Evolutionary conservation across 2,329 filamentous ascomycete genomes (phyloP).

Genomic region (Trichoderma arundinaceum): DNA sequence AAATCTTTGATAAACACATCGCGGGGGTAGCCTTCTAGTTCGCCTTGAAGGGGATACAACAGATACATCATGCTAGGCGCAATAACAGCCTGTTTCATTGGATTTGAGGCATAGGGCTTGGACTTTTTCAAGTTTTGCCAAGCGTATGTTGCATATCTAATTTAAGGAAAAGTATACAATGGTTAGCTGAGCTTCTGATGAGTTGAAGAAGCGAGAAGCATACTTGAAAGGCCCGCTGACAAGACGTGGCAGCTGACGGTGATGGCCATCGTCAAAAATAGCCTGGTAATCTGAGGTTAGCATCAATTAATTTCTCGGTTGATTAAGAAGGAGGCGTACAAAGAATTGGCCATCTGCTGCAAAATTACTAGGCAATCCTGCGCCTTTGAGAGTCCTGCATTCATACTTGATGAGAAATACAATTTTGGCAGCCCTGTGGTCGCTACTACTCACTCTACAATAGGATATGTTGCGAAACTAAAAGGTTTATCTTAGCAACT

Average conservation of each 20-base stretch:
- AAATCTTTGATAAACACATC: constrained; percentile 30
- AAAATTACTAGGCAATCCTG: constrained; percentile 26
- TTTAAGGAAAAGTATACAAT: background rate
- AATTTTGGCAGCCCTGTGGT: background rate
- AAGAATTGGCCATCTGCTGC: constrained; percentile 31
- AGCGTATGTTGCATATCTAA: constrained; percentile 28
- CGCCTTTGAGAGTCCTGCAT: constrained; percentile 30
- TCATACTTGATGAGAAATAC: background rate
- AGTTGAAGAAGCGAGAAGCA: background rate
- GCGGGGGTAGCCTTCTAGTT: constrained; percentile 30
- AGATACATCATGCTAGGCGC: constrained; percentile 31
- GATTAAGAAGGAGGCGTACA: background rate
- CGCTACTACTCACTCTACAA: constrained; percentile 25
- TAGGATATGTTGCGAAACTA: constrained; percentile 32
- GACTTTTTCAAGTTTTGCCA: constrained; percentile 29
- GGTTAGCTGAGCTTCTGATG: background rate
- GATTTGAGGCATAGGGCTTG: constrained; percentile 21
- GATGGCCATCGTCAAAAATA: constrained; percentile 31
- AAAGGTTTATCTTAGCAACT: background rate
- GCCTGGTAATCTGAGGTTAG: constrained; percentile 8
- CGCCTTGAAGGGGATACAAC: constrained; percentile 23
- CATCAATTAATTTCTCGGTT: background rate
- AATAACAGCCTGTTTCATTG: constrained; percentile 32
- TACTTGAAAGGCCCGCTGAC: constrained; percentile 31
- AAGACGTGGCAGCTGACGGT: constrained; percentile 31